Conservation (phyloP, 306 rosid species). For the Cucurbita pepo region DNA sequence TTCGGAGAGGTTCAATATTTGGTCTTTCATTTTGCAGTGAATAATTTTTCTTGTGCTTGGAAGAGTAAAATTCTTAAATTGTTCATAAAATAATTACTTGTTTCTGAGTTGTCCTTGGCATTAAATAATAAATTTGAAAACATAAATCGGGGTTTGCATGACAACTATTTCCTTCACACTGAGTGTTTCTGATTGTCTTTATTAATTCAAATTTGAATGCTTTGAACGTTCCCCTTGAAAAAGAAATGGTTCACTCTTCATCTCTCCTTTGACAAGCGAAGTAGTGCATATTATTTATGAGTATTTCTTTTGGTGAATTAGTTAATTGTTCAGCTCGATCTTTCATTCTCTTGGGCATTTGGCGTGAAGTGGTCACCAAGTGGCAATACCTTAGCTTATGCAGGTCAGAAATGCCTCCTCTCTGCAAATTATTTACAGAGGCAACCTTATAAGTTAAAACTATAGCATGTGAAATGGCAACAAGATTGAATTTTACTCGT, state of each 20-base stretch:
- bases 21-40: slow-evolving; percentile 6
- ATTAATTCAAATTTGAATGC: background rate
- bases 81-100: background rate
- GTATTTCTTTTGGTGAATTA: slow-evolving; percentile 32
- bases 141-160: too few relatives aligned
- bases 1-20: slow-evolving; percentile 80
- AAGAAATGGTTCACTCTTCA: background rate
- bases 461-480: background rate
- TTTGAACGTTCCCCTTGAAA: background rate
- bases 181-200: background rate
- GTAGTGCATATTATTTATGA: background rate
- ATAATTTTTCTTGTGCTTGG: background rate
- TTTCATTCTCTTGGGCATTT: slow-evolving; percentile 79
- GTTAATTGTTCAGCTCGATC: slow-evolving; percentile 89
- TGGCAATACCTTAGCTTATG: slow-evolving; percentile 84
- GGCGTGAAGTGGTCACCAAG: slow-evolving; percentile 98
- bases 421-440: background rate
- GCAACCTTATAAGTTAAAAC: background rate
- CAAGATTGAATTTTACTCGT: background rate
- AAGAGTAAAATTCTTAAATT: background rate
- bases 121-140: background rate
- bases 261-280: background rate
- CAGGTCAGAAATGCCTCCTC: slow-evolving; percentile 50
- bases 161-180: background rate
- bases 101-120: background rate